Base-by-base conservation (phyloP, 1,139 yeast species). In the Nadsonia commutata region DNA sequence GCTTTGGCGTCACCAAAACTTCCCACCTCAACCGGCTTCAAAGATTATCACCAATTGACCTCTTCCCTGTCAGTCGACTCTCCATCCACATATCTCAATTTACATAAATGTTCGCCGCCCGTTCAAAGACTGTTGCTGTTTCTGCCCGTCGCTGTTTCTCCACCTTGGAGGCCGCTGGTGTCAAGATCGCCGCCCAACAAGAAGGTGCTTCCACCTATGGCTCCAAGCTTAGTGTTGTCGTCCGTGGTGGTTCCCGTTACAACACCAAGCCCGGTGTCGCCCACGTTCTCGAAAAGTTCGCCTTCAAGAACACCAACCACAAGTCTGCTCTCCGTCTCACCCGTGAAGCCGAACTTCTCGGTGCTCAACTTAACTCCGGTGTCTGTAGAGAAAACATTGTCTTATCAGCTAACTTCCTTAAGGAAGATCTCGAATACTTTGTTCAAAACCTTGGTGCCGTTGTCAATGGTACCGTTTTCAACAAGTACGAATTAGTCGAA, bases 301-400 rank as follows among this genome's bases (percentile, higher is more conserved):
- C 80, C 57, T 90, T 81, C 71, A 53, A 83, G 64, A 81, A 82
- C 72, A 86, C 95, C 50, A 72, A 72, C 52, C 64, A 76, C 56
- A 85, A 86, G 65, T 81, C 95, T 31, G 95, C 94, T 27, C 73
- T 90, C 61, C 83, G 98, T 70, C 72, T 88, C 59, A 82, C 88
- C 57, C 82, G 98, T 67, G 98, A 93, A 68, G 70, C 90, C 45
- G 99, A 93, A 69, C 76, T 90, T 53, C 73, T 90, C 56, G 98
- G 98, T 52, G 97, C 95, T 59, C 67, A 66, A 51, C 76, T 85
- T 63, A 62, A 74, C 42, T 70, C 94, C 41, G 57, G 64, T 46
- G 80, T 85, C 54, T 77, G 85, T 61, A 81, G 96, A 70, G 97
- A 90, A 63, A 71, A 80, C 57, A 74, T 93, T 52, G 74, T 82